phyloP scores from a whole-genome alignment of 345 rosid species.

The Stellera chamaejasme region DNA sequence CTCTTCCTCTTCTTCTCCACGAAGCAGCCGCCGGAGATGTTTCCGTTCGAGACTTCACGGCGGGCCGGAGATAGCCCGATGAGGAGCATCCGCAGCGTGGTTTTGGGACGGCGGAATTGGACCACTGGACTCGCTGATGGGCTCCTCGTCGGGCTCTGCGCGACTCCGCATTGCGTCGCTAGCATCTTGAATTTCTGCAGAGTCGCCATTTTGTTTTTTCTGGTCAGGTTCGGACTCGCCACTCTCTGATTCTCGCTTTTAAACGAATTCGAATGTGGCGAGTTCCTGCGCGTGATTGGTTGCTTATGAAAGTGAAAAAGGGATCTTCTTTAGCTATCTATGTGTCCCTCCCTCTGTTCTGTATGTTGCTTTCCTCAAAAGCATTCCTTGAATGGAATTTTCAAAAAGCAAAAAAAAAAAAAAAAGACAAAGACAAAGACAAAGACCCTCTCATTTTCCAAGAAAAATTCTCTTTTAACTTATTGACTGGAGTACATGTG shows the following conservation, averaged over 20 bases:
- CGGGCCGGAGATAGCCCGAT: constrained; percentile 30
- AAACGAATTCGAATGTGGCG: constrained; percentile 12
- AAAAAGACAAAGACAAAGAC: no score
- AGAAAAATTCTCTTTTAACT: constrained; percentile 17
- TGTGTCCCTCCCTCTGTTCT: background rate
- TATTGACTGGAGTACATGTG: background rate
- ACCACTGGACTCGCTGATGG: constrained; percentile 76
- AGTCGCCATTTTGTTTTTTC: constrained; percentile 44
- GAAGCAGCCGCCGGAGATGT: constrained; percentile 9
- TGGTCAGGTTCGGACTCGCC: background rate
- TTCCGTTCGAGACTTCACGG: constrained; percentile 17
- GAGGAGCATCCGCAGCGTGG: constrained; percentile 69
- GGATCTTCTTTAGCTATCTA: constrained; percentile 26
- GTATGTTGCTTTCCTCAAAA: constrained; percentile 15
- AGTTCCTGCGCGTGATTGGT: constrained; percentile 10
- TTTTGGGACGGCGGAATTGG: constrained; percentile 58
- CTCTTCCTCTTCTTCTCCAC: constrained; percentile 23
- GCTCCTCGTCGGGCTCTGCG: constrained; percentile 66
- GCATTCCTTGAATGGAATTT: constrained; percentile 52
- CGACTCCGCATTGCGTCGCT: constrained; percentile 84
- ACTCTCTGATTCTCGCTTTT: constrained; percentile 10
- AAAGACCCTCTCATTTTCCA: constrained; percentile 13
- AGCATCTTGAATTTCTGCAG: constrained; percentile 77
- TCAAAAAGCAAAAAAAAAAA: constrained; percentile 6
- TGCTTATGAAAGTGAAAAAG: constrained; percentile 27